These are phyloP conservation scores for Calcarisporium arbuscula DNA, from an alignment of 2,329 filamentous ascomycete genomes.

Conservation along the genomic window DNA sequence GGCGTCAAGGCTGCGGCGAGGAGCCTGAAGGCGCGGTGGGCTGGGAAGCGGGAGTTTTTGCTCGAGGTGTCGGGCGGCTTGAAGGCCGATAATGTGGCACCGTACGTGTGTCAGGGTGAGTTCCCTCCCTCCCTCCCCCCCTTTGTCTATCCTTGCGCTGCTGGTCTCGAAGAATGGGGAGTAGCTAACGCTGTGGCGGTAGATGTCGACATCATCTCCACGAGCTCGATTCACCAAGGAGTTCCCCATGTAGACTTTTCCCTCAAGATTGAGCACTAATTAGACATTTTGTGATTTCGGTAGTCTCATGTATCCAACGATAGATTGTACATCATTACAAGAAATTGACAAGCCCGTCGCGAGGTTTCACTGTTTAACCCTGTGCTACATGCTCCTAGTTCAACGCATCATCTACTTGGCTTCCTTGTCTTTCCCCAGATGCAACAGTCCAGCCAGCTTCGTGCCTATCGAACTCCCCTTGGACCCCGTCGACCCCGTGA, in stretches of 20 bases:
- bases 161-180: too few relatives aligned
- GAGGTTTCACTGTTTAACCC: too few relatives aligned
- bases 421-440: conserved; percentile 1
- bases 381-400: too few relatives aligned
- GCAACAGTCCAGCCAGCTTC: conserved; percentile 2
- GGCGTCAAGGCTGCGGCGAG: conserved; percentile 69
- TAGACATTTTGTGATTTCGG: too few relatives aligned
- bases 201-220: conserved; percentile 94
- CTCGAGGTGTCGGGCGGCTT: conserved; percentile 91
- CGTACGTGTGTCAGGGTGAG: conserved; percentile 70
- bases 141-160: not conserved
- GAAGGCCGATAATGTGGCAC: conserved; percentile 74
- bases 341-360: too few relatives aligned
- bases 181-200: too few relatives aligned
- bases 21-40: conserved; percentile 75
- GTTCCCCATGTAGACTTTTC: conserved; percentile 93
- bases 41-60: conserved; percentile 65
- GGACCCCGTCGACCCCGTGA: conserved; percentile 3
- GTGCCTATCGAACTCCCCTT: conserved; percentile 2
- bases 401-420: too few relatives aligned
- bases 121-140: conserved; percentile 12
- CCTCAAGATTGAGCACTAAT: conserved; percentile 64
- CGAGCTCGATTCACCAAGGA: conserved; percentile 94
- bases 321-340: too few relatives aligned
- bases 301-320: too few relatives aligned